Conservation (phyloP, 1,139 yeast species). For the Casaregolazyma suthepensis region DNA sequence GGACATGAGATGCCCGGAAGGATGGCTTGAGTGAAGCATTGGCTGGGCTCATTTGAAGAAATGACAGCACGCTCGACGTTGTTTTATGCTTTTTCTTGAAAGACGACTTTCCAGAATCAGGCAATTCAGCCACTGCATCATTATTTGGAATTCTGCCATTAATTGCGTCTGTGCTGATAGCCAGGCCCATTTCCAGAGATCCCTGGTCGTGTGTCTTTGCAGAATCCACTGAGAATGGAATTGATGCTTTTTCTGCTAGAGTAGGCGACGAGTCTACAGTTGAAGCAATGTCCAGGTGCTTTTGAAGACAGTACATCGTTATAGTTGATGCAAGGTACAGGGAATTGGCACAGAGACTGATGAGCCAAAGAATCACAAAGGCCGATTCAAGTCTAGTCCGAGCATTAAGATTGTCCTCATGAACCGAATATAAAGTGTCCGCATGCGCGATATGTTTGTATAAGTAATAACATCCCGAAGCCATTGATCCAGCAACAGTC, state of each 20-base stretch:
- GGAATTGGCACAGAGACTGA: constrained; percentile 10
- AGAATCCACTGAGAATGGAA: constrained; percentile 7
- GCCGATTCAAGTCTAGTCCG: constrained; percentile 11
- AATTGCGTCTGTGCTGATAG: background rate
- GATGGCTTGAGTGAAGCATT: constrained; percentile 13
- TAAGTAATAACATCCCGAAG: constrained; percentile 15
- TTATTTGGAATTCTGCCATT: background rate
- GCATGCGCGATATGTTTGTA: constrained; percentile 7
- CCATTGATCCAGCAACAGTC: constrained; percentile 11
- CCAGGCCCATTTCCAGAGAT: background rate
- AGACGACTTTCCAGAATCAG: background rate
- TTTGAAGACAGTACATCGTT: constrained; percentile 7
- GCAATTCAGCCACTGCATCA: constrained; percentile 4
- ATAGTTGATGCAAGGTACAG: constrained; percentile 12
- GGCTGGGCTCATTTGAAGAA: constrained; percentile 13
- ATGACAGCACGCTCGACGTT: constrained; percentile 15
- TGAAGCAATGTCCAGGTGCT: background rate
- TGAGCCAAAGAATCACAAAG: constrained; percentile 15
- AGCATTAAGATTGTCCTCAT: background rate
- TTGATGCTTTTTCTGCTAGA: constrained; percentile 2
- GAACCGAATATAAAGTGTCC: background rate
- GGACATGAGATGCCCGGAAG: constrained; percentile 15
- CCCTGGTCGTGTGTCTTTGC: background rate
- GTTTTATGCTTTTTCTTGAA: constrained; percentile 14
- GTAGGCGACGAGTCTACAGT: background rate